phyloP scores from a whole-genome alignment of 176 grass and related monocot genomes.

The Tillandsia leiboldiana region DNA sequence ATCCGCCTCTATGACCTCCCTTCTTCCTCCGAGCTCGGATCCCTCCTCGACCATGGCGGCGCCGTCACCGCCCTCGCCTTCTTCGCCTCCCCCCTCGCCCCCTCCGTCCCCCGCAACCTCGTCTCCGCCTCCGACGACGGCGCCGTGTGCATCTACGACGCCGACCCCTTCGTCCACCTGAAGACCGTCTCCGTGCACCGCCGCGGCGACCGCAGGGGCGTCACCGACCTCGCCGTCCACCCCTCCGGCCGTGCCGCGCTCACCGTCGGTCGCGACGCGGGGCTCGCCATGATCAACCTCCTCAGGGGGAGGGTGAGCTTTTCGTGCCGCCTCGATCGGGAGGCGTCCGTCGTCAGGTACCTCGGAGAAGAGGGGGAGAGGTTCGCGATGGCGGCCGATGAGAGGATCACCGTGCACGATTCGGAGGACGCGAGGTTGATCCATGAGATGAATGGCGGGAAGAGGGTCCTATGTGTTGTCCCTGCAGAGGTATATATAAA shows the following conservation, averaged over 20 bases:
- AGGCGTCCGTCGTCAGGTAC: conserved; percentile 45
- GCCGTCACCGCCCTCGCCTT: conserved; percentile 76
- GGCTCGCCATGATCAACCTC: conserved; percentile 68
- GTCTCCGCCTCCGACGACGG: conserved; percentile 77
- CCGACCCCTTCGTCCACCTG: conserved; percentile 70
- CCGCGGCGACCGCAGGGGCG: conserved; percentile 25
- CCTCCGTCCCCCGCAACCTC: conserved; percentile 74
- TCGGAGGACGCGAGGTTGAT: conserved; percentile 65
- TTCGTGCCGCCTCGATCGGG: conserved; percentile 53
- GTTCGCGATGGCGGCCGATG: conserved; percentile 46
- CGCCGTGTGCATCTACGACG: conserved; percentile 62
- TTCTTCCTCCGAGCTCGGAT: conserved; percentile 48
- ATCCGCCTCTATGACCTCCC: conserved; percentile 78
- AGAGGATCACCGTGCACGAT: conserved; percentile 56
- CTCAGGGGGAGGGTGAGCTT: conserved; percentile 59
- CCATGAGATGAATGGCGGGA: conserved; percentile 53
- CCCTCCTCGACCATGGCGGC: conserved; percentile 62
- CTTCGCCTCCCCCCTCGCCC: conserved; percentile 36
- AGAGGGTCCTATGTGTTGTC: conserved; percentile 45
- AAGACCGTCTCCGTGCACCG: conserved; percentile 20
- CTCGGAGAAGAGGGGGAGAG: conserved; percentile 19
- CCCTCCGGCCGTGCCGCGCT: conserved; percentile 56
- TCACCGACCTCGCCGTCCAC: conserved; percentile 53
- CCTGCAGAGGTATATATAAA: conserved; percentile 59
- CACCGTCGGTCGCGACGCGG: conserved; percentile 45